Conservation (phyloP, 2,329 filamentous ascomycete genomes). For the Colletotrichum sublineola region DNA sequence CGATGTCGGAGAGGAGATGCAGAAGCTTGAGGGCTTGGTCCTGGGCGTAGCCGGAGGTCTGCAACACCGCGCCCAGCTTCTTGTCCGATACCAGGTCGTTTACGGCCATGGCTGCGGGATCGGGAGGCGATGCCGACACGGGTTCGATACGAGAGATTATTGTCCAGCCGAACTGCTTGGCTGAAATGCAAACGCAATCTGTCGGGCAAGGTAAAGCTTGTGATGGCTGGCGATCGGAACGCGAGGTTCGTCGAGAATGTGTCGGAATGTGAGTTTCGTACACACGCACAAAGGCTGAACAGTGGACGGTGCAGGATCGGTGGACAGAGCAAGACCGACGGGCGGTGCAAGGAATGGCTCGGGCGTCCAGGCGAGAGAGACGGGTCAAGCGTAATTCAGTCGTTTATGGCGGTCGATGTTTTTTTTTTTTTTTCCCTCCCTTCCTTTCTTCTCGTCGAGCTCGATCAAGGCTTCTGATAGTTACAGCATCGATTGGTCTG, state of each 20-base stretch:
- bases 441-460: background rate
- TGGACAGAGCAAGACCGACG: background rate
- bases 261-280: background rate
- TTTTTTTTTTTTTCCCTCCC: background rate
- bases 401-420: background rate
- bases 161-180: background rate
- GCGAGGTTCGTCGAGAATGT: background rate
- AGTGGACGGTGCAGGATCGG: constrained; percentile 7
- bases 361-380: constrained; percentile 2
- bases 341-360: constrained; percentile 19
- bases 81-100: constrained; percentile 57
- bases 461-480: background rate
- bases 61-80: constrained; percentile 75
- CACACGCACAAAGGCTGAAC: constrained; percentile 15
- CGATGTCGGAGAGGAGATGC: constrained; percentile 60
- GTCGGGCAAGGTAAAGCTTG: background rate
- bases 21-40: constrained; percentile 78
- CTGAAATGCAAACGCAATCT: background rate
- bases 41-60: constrained; percentile 80
- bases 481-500: background rate
- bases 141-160: background rate
- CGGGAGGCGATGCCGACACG: background rate
- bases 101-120: constrained; percentile 51
- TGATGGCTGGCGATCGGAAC: constrained; percentile 1
- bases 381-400: background rate